A percentile compares a stretch with the other conserved stretches of the same genome.
phyloP scores from a whole-genome alignment of 1,139 yeast genomes.

The Pichia cactophila region DNA sequence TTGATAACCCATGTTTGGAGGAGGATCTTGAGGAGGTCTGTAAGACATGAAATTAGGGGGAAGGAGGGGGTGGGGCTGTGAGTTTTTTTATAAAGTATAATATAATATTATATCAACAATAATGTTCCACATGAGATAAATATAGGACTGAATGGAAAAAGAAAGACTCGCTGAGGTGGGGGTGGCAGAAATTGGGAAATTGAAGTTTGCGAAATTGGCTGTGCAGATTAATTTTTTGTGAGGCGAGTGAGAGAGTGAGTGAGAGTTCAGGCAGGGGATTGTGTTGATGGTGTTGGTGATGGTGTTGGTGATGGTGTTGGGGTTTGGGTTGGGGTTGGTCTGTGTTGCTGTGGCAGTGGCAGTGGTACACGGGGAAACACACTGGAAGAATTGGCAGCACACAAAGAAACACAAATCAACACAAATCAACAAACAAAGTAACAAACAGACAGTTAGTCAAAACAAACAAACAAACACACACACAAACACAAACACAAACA shows the following conservation, averaged over 20 bases:
- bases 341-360: background rate
- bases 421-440: too few relatives aligned
- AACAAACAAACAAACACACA: background rate
- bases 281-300: background rate
- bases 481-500: background rate
- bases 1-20: constrained; percentile 18
- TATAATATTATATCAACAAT: too few relatives aligned
- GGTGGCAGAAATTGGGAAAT: too few relatives aligned
- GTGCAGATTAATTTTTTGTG: too few relatives aligned
- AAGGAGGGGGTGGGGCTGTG: background rate
- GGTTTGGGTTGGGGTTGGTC: background rate
- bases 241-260: too few relatives aligned
- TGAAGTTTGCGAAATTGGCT: too few relatives aligned
- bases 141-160: background rate
- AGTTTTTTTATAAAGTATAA: background rate
- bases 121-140: too few relatives aligned
- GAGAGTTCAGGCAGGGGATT: too few relatives aligned
- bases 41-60: constrained; percentile 9
- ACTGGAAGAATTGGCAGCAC: too few relatives aligned
- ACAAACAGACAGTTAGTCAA: too few relatives aligned
- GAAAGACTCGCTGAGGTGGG: background rate
- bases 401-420: too few relatives aligned
- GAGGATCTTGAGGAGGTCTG: constrained; percentile 19
- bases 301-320: background rate
- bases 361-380: too few relatives aligned